These are phyloP conservation scores for Trichoderma sp. DNA, from an alignment of 2,329 filamentous ascomycete species.

Conservation along the genomic window DNA sequence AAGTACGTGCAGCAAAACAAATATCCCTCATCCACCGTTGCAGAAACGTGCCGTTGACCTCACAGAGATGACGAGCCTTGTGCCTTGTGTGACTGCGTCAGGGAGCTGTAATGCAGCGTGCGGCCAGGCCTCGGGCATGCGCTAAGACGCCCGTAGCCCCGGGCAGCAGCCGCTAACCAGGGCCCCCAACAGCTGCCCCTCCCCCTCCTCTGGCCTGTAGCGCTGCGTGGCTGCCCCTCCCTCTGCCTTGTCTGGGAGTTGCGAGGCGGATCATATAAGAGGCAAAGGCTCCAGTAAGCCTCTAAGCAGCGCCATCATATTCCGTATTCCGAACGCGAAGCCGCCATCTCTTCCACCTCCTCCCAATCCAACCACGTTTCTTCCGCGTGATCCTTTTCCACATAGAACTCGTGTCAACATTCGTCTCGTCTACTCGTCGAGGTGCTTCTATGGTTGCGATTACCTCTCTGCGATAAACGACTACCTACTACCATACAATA, in stretches of 20 bases:
- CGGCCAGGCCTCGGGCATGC: conserved; percentile 1
- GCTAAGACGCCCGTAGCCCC: conserved; percentile 8
- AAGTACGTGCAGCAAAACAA: too few species aligned
- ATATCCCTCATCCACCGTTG: conserved; percentile 22
- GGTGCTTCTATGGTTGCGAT: neutral
- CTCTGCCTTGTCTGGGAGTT: neutral
- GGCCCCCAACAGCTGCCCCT: conserved; percentile 20
- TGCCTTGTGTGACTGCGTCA: conserved; percentile 7
- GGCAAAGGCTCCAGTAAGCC: neutral
- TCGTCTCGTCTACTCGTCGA: neutral
- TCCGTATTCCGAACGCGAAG: neutral
- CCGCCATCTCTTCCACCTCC: neutral
- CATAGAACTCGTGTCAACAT: neutral
- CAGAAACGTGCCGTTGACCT: neutral
- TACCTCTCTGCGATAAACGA: conserved; percentile 8
- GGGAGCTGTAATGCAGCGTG: conserved; percentile 18
- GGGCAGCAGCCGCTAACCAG: conserved; percentile 9
- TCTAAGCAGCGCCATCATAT: neutral
- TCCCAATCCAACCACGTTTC: neutral
- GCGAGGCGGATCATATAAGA: conserved; percentile 16
- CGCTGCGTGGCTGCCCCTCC: conserved; percentile 1
- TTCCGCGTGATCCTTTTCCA: neutral
- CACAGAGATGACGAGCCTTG: neutral
- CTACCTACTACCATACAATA: neutral
- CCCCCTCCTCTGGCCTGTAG: conserved; percentile 18